Evolutionary conservation across 495 filamentous ascomycete species (phyloP), one percentile per base, ranked within the genome.

Genomic region (Cairneyella variabilis): DNA sequence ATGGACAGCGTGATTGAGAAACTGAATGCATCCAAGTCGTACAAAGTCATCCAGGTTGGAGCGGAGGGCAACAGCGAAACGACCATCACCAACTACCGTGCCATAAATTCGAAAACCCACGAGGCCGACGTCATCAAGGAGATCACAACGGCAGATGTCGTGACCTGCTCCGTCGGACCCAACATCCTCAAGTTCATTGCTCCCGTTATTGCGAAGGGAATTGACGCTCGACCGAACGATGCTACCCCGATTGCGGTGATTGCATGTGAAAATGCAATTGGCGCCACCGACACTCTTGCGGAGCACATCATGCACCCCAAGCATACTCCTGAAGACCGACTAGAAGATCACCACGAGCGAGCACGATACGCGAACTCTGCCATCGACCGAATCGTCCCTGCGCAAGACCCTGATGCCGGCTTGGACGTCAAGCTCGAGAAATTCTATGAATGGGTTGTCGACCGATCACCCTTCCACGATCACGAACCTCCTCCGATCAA

Each of bases 361-460:
- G 86, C 86, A 8, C 81, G 84, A 54, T 97, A 92, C 65, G 92
- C 91, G 69, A 97, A 97, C 76, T 95, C 90, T 44, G 91, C 93
- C 56, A 96, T 97, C 64, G 93, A 98, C 74, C 90, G 93, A 25
- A 98, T 98, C 64, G 93, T 97, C 9, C 93, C 95, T 7, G 83
- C 83, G 37, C 91, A 96, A 74, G 82, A 86, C 55, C 76, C 84
- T 23, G 76, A 88, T 66, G 73, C 80, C 17, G 90, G 90, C 34
- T 76, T 97, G 34, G 86, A 97, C 63, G 93, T 98, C 57, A 89
- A 85, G 61, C 91, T 98, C 54, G 93, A 98, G 78, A 89, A 89
- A 71, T 98, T 96, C 82, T 95, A 86, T 76, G 93, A 98, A 71
- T 98, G 93, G 93, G 93, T 91, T 9, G 91, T 97, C 40, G 93